Evolutionary conservation across 164 flowering plant species (phyloP).

Genomic region (Tinospora cordifolia): DNA sequence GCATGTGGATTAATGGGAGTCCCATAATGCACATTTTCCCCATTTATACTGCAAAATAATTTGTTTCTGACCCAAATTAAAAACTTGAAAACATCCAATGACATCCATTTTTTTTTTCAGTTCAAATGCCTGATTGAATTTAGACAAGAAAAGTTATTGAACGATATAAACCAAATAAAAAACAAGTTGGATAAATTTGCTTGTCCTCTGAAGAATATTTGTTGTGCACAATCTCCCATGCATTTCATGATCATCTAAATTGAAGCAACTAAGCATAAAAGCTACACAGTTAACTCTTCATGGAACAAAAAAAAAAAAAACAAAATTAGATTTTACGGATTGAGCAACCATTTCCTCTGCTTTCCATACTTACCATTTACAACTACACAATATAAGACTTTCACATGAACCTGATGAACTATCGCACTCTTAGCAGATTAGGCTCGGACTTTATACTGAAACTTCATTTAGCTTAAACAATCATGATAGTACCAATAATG

Average conservation of each 20-base stretch:
- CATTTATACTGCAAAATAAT: conserved; percentile 56
- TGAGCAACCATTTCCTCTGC: neutral
- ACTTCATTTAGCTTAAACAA: neutral
- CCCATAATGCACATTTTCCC: conserved; percentile 84
- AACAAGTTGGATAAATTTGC: neutral
- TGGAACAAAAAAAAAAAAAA: neutral
- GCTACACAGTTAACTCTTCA: neutral
- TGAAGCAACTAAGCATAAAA: neutral
- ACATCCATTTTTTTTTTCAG: too few species aligned
- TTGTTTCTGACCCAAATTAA: neutral
- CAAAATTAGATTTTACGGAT: neutral
- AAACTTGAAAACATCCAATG: neutral
- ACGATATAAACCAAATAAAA: neutral
- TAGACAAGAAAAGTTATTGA: neutral
- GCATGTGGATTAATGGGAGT: conserved; percentile 83
- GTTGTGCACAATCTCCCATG: neutral
- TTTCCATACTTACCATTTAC: neutral
- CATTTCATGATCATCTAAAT: neutral
- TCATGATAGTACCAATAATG: neutral
- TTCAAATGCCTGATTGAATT: neutral
- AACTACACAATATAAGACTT: neutral
- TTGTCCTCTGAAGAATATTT: neutral
- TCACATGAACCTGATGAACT: too few species aligned
- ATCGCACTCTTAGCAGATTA: neutral
- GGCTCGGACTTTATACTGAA: neutral